Percentiles rank a stretch among this genome's conserved stretches.
phyloP scores from a whole-genome alignment of 2,329 filamentous ascomycete species.

The Byssochlamys sp. region DNA sequence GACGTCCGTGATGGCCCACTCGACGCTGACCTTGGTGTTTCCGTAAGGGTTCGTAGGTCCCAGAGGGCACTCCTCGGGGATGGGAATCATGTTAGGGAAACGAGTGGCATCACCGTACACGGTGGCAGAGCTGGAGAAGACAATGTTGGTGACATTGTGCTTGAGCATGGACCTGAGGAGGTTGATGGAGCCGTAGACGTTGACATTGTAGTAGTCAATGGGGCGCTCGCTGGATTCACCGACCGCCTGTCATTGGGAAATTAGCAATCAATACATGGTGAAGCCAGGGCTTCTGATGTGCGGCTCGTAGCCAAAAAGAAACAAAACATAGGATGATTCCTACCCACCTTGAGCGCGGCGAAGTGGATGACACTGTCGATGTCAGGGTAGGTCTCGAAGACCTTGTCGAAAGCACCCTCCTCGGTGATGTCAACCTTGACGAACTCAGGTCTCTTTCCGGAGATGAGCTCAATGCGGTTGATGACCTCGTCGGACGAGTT shows the following conservation, averaged over 20 bases:
- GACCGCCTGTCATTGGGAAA: conserved; percentile 57
- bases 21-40: conserved; percentile 87
- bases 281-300: background rate
- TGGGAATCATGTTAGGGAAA: conserved; percentile 96
- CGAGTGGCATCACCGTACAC: conserved; percentile 96
- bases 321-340: background rate
- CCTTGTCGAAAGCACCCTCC: conserved; percentile 68
- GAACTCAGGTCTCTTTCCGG: conserved; percentile 76
- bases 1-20: conserved; percentile 83
- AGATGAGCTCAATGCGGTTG: conserved; percentile 89
- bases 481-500: conserved; percentile 87
- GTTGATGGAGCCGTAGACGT: conserved; percentile 82
- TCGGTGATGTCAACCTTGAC: conserved; percentile 82
- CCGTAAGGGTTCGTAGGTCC: conserved; percentile 97
- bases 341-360: conserved; percentile 77
- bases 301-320: background rate
- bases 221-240: conserved; percentile 90
- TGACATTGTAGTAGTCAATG: conserved; percentile 95
- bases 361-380: conserved; percentile 99
- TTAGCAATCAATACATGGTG: background rate
- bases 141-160: conserved; percentile 89
- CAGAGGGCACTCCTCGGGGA: conserved; percentile 91
- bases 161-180: conserved; percentile 79
- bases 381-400: conserved; percentile 79
- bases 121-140: conserved; percentile 96